phyloP scores from a whole-genome alignment of 257 asterid genomes.

The Lavandula angustifolia region DNA sequence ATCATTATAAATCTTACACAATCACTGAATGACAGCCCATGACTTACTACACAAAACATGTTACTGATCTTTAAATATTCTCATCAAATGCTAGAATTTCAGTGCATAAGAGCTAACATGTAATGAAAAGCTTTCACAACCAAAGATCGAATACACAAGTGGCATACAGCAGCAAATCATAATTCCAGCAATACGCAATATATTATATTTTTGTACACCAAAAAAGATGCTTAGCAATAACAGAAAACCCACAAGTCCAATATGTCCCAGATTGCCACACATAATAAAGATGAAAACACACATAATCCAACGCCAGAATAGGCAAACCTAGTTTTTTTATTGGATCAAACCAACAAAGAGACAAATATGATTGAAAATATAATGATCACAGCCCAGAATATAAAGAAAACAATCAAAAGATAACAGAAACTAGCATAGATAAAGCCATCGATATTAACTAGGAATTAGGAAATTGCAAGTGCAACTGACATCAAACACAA shows the following conservation, averaged over 20 bases:
- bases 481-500: conserved; percentile 32
- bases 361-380: not conserved
- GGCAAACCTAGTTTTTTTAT: not conserved
- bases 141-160: not conserved
- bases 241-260: not conserved
- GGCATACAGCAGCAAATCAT: not conserved
- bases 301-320: not conserved
- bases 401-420: not conserved
- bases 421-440: not conserved
- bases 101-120: conserved; percentile 6
- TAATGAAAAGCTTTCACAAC: not conserved
- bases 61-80: not conserved
- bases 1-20: conserved; percentile 10
- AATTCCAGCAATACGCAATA: not conserved
- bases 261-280: too few relatives aligned
- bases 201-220: conserved; percentile 8
- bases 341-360: conserved; percentile 12
- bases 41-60: not conserved
- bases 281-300: not conserved
- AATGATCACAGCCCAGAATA: not conserved
- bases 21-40: not conserved
- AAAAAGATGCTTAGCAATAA: not conserved
- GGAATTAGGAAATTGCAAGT: not conserved
- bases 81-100: not conserved
- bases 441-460: not conserved